Evolutionary conservation across 257 asterid species (phyloP), one percentile per base, ranked within the genome.

Genomic region (Salvia hispanica): DNA sequence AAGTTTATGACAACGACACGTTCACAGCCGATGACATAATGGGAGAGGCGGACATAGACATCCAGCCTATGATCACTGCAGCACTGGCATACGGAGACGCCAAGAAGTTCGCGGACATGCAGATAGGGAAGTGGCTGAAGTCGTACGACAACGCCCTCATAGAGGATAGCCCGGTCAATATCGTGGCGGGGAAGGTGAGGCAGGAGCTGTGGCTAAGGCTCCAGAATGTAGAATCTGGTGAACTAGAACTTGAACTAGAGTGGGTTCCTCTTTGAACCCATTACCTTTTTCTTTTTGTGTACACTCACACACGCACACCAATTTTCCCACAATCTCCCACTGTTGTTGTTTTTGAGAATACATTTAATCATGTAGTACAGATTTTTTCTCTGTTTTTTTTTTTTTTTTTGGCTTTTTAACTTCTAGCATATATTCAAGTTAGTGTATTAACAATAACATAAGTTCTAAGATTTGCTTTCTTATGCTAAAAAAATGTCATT

Each of bases 21-120:
- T 91, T 94, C 74, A 87, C 96, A 39, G 96, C 97, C 9, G 99
- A 94, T 61, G 98, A 94, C 73, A 89, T 91, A 42, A 94, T 94
- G 99, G 99, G 99, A 54, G 87, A 85, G 72, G 99, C 99, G 0
- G 97, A 91, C 79, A 87, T 94, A 55, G 99, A 94, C 69, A 88
- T 94, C 16, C 97, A 84, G 53, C 96, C 99, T 2, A 85, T 94
- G 96, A 81, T 94, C 76, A 91, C 96, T 8, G 86, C 99, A 3
- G 98, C 99, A 2, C 70, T 78, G 84, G 91, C 96, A 2, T 88
- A 81, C 47, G 98, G 98, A 10, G 93, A 94, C 57, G 81, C 97
- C 3, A 86, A 67, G 33, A 87, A 88, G 93, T 91, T 88, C 77
- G 78, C 82, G n/a, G 81, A 94, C 77, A 94, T 91, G 99, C 99